Percentiles rank a stretch among this genome's conserved stretches.
Conservation (phyloP, 2,329 filamentous ascomycete species). For the Plectosphaerella cucumerina region DNA sequence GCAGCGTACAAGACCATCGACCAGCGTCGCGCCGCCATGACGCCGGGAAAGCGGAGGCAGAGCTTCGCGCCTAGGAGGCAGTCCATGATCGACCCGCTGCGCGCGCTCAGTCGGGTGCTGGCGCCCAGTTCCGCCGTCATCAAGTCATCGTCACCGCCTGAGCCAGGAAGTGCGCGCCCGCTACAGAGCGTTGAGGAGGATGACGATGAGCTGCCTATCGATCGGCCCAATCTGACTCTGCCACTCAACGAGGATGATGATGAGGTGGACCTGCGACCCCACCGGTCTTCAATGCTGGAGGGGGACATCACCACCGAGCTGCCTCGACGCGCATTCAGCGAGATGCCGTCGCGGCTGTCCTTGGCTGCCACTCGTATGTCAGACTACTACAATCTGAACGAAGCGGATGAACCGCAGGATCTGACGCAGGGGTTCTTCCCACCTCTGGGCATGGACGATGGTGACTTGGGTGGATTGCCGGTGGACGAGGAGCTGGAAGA, state of each 20-base stretch:
- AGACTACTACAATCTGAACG: constrained; percentile 38
- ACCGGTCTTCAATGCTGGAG: constrained; percentile 50
- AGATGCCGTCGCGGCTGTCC: constrained; percentile 42
- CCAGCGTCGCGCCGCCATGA: constrained; percentile 55
- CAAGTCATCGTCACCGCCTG: constrained; percentile 43
- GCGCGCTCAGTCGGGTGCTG: constrained; percentile 49
- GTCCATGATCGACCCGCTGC: constrained; percentile 49
- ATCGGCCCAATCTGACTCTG: constrained; percentile 51
- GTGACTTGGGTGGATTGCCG: constrained; percentile 29
- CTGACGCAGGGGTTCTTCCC: constrained; percentile 49
- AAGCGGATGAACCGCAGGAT: constrained; percentile 37
- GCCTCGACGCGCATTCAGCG: constrained; percentile 46
- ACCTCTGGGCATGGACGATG: constrained; percentile 36
- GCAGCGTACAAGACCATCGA: constrained; percentile 56
- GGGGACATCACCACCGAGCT: constrained; percentile 59
- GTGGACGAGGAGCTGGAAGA: constrained; percentile 24
- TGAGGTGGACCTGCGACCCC: constrained; percentile 46
- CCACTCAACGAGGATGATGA: constrained; percentile 46
- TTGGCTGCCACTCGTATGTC: constrained; percentile 50
- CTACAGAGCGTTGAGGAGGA: constrained; percentile 25
- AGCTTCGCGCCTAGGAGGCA: constrained; percentile 53
- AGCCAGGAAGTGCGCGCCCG: constrained; percentile 17
- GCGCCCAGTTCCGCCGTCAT: constrained; percentile 43
- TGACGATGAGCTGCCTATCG: constrained; percentile 42
- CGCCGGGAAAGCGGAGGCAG: constrained; percentile 51